Evolutionary conservation across 768 basidiomycete species (phyloP).

Genomic region (Daedalea quercina): DNA sequence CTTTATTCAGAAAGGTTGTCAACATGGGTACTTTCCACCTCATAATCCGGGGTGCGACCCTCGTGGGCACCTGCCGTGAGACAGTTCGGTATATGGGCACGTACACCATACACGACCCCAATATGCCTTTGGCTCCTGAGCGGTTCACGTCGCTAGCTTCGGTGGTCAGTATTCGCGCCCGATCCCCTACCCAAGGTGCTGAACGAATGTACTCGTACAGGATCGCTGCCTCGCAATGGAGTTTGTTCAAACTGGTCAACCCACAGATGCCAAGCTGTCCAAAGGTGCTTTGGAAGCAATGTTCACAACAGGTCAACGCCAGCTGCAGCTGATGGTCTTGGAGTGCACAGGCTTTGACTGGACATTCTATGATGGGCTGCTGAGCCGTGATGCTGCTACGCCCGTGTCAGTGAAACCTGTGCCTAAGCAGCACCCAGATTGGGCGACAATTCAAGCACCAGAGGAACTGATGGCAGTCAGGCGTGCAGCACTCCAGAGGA

Average conservation of each 20-base stretch:
- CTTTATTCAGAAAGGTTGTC: neutral
- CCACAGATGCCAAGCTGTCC: neutral
- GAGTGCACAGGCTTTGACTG: neutral
- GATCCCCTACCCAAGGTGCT: too few relatives aligned
- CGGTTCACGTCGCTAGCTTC: neutral
- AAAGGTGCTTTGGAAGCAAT: neutral
- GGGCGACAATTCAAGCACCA: neutral
- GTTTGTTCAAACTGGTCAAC: neutral
- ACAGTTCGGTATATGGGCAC: neutral
- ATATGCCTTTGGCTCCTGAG: neutral
- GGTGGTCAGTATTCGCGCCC: neutral
- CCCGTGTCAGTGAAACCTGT: neutral
- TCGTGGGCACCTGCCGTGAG: neutral
- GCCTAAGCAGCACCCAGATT: neutral
- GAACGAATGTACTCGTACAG: too few relatives aligned
- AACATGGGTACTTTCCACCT: neutral
- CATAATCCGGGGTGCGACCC: neutral
- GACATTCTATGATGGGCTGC: neutral
- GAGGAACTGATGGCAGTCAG: neutral
- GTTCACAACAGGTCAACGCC: neutral
- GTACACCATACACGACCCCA: neutral
- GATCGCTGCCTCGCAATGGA: neutral
- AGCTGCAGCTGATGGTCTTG: neutral
- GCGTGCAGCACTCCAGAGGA: neutral
- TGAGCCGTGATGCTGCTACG: neutral